Evolutionary conservation across 116 monocot species (phyloP).

Genomic region (Trichopus zeylanicus): DNA sequence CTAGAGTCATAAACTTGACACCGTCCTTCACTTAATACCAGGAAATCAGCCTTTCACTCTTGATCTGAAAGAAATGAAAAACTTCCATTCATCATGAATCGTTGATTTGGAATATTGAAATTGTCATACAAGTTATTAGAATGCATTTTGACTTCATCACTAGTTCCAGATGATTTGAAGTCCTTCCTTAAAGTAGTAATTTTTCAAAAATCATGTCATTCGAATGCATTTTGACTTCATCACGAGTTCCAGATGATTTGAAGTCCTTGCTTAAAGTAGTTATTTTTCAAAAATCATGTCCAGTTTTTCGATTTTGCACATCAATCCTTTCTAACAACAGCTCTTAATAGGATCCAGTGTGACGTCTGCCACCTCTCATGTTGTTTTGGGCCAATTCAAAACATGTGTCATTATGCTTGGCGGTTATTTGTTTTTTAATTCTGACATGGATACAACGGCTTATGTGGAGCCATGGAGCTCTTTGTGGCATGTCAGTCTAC

Average conservation of each 20-base stretch:
- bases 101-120: too few relatives aligned
- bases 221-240: neutral
- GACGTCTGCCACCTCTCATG: conserved; percentile 91
- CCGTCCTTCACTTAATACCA: too few relatives aligned
- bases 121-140: too few relatives aligned
- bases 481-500: conserved; percentile 54
- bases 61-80: neutral
- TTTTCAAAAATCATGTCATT: neutral
- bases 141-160: too few relatives aligned
- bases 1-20: too few relatives aligned
- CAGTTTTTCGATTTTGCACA: too few relatives aligned
- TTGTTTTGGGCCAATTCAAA: conserved; percentile 97
- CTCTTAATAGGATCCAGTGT: conserved; percentile 35
- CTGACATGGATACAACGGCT: conserved; percentile 65
- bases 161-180: too few relatives aligned
- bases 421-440: conserved; percentile 67
- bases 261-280: too few relatives aligned
- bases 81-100: neutral
- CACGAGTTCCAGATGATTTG: neutral
- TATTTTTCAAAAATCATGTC: neutral
- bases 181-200: too few relatives aligned
- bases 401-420: conserved; percentile 87
- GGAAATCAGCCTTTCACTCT: neutral
- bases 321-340: neutral
- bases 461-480: conserved; percentile 54